phyloP scores from a whole-genome alignment of 2,329 filamentous ascomycete genomes.

The Apiospora sp. region DNA sequence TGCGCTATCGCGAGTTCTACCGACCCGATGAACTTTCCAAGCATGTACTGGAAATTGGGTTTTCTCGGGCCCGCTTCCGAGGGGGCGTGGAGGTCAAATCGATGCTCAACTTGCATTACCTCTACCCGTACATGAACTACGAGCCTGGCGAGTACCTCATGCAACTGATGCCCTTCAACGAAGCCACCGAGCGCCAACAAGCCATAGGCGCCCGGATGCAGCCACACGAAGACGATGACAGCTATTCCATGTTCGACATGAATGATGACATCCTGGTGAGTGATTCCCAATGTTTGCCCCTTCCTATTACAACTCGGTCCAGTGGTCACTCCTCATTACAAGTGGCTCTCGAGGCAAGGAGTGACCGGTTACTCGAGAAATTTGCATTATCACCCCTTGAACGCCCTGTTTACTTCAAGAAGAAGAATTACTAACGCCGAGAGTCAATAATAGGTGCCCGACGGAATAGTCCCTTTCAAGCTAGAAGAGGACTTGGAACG shows the following conservation, averaged over 20 bases:
- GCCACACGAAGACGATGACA: neutral
- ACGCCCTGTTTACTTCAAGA: too few species aligned
- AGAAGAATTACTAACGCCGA: too few species aligned
- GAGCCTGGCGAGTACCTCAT: constrained; percentile 17
- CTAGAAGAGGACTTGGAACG: constrained; percentile 3
- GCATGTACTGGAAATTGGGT: neutral
- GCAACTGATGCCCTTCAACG: neutral
- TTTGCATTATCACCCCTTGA: too few species aligned
- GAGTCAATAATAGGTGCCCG: neutral
- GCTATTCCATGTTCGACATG: too few species aligned
- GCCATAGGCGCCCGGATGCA: neutral
- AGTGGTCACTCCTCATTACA: too few species aligned
- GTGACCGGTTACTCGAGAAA: too few species aligned
- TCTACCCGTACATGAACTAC: constrained; percentile 12
- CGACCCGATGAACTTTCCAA: neutral
- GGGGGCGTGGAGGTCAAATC: neutral
- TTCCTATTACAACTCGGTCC: too few species aligned
- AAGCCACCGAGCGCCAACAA: neutral
- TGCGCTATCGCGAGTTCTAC: neutral
- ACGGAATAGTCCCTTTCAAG: constrained; percentile 15
- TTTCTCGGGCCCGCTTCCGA: neutral
- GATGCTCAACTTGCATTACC: neutral
- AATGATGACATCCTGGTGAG: neutral
- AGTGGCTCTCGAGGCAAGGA: too few species aligned
- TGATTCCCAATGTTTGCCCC: too few species aligned